Percentiles rank a stretch among this genome's conserved stretches.
These are phyloP conservation scores for Plenodomus tracheiphilus DNA, from an alignment of 2,329 filamentous ascomycete species.

Conservation along the genomic window DNA sequence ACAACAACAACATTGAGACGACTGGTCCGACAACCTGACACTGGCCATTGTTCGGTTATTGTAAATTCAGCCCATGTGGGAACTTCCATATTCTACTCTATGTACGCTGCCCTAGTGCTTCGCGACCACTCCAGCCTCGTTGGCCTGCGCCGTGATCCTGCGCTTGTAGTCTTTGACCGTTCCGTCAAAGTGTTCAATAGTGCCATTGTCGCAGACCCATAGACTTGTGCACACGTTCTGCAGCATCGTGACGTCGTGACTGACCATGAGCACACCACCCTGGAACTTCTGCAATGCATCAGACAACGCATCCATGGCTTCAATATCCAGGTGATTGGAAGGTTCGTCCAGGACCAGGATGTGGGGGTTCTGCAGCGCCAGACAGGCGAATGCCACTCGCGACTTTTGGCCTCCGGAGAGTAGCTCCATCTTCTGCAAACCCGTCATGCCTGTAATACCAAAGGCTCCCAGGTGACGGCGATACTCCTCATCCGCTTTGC, in stretches of 20 bases:
- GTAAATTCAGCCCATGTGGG: no score
- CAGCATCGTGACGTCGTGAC: constrained; percentile 98
- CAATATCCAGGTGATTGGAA: constrained; percentile 98
- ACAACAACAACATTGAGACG: background rate
- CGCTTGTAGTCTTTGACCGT: constrained; percentile 98
- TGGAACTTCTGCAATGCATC: constrained; percentile 83
- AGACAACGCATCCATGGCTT: constrained; percentile 95
- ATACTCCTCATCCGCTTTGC: constrained; percentile 94
- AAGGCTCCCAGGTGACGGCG: constrained; percentile 89
- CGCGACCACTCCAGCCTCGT: constrained; percentile 82
- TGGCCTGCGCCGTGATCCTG: constrained; percentile 86
- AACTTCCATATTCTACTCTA: background rate
- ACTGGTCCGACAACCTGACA: no score
- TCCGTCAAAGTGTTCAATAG: constrained; percentile 92
- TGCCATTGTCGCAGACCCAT: constrained; percentile 95
- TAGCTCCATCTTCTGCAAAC: constrained; percentile 91
- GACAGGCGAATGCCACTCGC: constrained; percentile 95
- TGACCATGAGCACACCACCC: constrained; percentile 97
- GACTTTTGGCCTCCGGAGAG: constrained; percentile 98
- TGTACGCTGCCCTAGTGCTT: constrained; percentile 38
- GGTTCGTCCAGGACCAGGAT: constrained; percentile 98
- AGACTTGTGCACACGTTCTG: constrained; percentile 92
- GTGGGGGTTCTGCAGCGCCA: constrained; percentile 91
- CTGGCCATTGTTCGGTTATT: no score
- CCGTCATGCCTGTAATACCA: constrained; percentile 87